Percentiles rank a stretch among this genome's conserved stretches.
Conservation (phyloP, 805 yeast species). For the Metschnikowia cubensis region DNA sequence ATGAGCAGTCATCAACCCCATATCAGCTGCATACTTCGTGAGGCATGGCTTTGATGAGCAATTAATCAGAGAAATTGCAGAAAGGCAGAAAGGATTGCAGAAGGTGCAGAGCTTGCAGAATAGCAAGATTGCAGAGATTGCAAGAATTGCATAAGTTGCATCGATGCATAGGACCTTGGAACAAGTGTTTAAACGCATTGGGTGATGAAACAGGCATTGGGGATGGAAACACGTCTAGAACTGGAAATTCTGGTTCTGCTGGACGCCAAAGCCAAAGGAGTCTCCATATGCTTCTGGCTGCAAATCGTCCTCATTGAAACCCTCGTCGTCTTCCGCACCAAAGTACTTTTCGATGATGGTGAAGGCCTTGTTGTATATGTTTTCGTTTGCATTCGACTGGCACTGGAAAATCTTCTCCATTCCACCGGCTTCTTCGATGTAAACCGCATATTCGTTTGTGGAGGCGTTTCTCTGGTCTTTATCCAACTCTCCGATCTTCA, state of each 20-base stretch:
- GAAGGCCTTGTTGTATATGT: constrained; percentile 88
- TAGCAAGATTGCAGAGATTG: too few relatives aligned
- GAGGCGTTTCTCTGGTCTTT: constrained; percentile 67
- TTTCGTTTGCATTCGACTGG: constrained; percentile 88
- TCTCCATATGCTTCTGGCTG: constrained; percentile 77
- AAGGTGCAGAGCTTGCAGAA: too few relatives aligned
- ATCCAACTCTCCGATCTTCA: constrained; percentile 91
- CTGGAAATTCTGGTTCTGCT: constrained; percentile 51
- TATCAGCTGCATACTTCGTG: not conserved
- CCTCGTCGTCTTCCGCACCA: constrained; percentile 75
- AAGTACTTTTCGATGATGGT: constrained; percentile 88
- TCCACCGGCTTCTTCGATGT: constrained; percentile 97
- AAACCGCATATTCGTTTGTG: constrained; percentile 83
- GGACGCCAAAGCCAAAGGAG: constrained; percentile 83
- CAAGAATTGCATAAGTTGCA: too few relatives aligned
- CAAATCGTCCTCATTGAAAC: constrained; percentile 61
- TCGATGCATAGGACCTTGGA: too few relatives aligned
- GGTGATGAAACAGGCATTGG: too few relatives aligned
- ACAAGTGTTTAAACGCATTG: not conserved
- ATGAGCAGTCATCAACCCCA: not conserved
- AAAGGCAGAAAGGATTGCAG: too few relatives aligned
- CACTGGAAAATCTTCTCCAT: constrained; percentile 93
- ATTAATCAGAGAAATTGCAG: not conserved
- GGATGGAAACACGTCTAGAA: constrained; percentile 8
- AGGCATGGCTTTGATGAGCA: not conserved